Conservation (phyloP, 208 protist species). For the Leishmania tropica region DNA sequence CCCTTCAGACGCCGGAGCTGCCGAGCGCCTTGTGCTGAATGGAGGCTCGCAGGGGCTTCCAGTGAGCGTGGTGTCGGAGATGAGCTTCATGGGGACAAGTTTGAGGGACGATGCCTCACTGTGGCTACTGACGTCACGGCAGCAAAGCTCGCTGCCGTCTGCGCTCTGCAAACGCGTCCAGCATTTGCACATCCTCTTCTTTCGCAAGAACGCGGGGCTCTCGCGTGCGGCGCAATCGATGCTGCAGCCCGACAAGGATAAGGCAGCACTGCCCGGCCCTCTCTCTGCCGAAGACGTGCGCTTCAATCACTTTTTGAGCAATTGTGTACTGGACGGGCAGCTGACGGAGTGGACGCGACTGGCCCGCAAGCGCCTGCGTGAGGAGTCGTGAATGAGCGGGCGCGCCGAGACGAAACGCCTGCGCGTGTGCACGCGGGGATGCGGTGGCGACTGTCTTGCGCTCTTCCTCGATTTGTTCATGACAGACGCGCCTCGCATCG, state of each 20-base stretch:
- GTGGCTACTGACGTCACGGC: slow-evolving; percentile 45
- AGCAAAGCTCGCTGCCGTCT: slow-evolving; percentile 4
- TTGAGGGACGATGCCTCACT: slow-evolving; percentile 48
- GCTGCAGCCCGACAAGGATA: not conserved
- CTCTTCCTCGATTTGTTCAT: not conserved
- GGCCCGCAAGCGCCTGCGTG: slow-evolving; percentile 50
- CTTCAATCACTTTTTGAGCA: slow-evolving; percentile 24
- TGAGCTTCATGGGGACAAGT: slow-evolving; percentile 37
- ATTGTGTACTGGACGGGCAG: slow-evolving; percentile 51
- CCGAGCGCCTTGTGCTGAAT: slow-evolving; percentile 18
- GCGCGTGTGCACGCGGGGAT: not conserved
- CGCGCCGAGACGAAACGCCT: not conserved
- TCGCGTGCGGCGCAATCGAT: slow-evolving; percentile 13
- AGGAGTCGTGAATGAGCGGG: slow-evolving; percentile 3
- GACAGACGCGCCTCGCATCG: not conserved
- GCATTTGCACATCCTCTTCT: slow-evolving; percentile 15
- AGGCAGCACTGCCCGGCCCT: not conserved
- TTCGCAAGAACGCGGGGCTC: slow-evolving; percentile 4
- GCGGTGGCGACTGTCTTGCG: slow-evolving; percentile 3
- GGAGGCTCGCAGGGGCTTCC: slow-evolving; percentile 61
- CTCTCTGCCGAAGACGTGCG: slow-evolving; percentile 14
- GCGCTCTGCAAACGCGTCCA: slow-evolving; percentile 3
- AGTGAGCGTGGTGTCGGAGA: slow-evolving; percentile 45
- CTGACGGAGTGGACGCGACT: slow-evolving; percentile 54
- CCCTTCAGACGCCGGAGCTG: slow-evolving; percentile 5